Conservation (phyloP, 345 rosid genomes). For the Euphorbia pulcherrima region DNA sequence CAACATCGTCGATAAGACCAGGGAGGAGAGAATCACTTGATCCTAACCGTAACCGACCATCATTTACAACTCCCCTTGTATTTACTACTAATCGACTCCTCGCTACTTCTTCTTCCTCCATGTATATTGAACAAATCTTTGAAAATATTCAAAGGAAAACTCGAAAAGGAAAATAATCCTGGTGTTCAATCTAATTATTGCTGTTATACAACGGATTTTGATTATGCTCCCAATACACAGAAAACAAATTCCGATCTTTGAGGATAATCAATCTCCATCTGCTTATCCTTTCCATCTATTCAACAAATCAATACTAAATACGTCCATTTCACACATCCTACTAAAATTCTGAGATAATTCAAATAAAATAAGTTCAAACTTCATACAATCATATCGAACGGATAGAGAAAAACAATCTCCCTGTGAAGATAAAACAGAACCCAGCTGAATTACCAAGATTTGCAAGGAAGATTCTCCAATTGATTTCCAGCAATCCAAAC, state of each 20-base stretch:
- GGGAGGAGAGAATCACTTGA: constrained; percentile 67
- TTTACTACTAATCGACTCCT: constrained; percentile 22
- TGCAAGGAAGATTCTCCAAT: constrained; percentile 13
- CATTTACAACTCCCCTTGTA: constrained; percentile 40
- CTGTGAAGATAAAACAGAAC: constrained; percentile 9
- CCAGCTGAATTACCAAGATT: constrained; percentile 21
- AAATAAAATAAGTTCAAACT: background rate
- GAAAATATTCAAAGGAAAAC: constrained; percentile 24
- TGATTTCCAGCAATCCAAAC: constrained; percentile 21
- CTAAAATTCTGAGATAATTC: constrained; percentile 7
- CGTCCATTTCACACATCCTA: constrained; percentile 11
- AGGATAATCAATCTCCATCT: constrained; percentile 40
- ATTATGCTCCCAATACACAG: constrained; percentile 29
- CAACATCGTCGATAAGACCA: constrained; percentile 72
- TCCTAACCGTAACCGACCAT: constrained; percentile 46
- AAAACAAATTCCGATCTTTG: constrained; percentile 32
- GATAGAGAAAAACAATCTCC: constrained; percentile 14
- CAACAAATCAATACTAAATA: constrained; percentile 22
- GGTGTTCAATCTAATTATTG: constrained; percentile 12
- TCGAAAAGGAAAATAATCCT: constrained; percentile 24
- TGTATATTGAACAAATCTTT: constrained; percentile 32
- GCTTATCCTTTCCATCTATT: constrained; percentile 30
- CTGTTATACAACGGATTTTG: constrained; percentile 17
- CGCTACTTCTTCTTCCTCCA: constrained; percentile 34
- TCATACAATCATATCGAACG: constrained; percentile 13